Evolutionary conservation across 768 basidiomycete genomes (phyloP).

Genomic region (Mrakia hoshinonis): DNA sequence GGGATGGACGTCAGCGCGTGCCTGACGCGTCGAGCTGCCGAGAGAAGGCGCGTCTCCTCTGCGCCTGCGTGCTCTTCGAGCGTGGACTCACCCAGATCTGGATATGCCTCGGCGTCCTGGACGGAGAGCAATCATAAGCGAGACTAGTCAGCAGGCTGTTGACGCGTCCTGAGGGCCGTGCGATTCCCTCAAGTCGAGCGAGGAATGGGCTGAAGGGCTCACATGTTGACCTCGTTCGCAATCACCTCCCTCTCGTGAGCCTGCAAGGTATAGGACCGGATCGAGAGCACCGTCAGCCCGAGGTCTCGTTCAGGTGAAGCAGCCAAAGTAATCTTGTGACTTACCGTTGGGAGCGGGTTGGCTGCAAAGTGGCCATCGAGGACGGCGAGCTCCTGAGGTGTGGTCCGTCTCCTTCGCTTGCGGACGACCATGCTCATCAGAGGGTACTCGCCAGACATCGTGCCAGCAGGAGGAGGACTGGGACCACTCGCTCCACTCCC

Average conservation of each 20-base stretch:
- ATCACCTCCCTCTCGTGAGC: conserved; percentile 19
- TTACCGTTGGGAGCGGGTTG: conserved; percentile 12
- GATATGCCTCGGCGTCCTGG: conserved; percentile 25
- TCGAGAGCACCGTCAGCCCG: not conserved
- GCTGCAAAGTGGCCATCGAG: conserved; percentile 20
- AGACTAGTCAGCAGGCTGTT: not conserved
- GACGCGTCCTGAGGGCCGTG: not conserved
- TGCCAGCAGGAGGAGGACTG: no score
- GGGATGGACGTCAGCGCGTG: not conserved
- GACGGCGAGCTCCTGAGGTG: conserved; percentile 21
- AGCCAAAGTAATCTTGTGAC: not conserved
- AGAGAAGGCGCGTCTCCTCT: not conserved
- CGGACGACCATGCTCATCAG: conserved; percentile 2
- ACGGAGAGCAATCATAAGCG: not conserved
- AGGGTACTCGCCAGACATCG: not conserved
- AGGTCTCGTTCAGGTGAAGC: not conserved
- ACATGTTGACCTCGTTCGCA: conserved; percentile 26
- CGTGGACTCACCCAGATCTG: conserved; percentile 25
- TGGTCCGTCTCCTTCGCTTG: conserved; percentile 26
- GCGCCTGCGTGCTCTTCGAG: not conserved
- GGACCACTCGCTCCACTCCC: no score
- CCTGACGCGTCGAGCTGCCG: not conserved
- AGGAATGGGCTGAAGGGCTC: not conserved
- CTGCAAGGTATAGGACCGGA: not conserved
- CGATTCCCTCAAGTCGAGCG: not conserved